Evolutionary conservation across 2,329 filamentous ascomycete genomes (phyloP), one percentile per base, ranked within the genome.

Genomic region (Cercospora sesami): DNA sequence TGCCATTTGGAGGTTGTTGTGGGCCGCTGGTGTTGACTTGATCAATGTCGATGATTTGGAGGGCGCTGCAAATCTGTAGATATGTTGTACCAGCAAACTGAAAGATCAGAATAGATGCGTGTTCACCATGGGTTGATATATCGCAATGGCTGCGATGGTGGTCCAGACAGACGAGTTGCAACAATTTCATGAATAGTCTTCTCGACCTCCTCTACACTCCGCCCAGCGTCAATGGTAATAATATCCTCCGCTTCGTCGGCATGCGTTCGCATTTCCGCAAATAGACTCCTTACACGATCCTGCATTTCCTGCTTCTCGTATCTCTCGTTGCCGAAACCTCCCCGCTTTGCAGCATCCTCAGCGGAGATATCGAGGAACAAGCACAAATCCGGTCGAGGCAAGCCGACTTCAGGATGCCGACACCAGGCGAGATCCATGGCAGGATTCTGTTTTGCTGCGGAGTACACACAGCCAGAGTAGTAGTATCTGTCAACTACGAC

Each of bases 401-500:
- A 85, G 0, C 94, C 94, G 14, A 92, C 86, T 75, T 98, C 95
- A 1, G 94, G 92, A 16, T 89, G 86, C 73, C 92, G 89, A 7
- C 93, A 93, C 94, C 95, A 99, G 0, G 86, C 80, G 0, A 97
- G 83, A 0, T 86, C 82, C 12, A 97, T 85, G 1, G 83, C 79
- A 0, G 89, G 87, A 73, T 92, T 92, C 55, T 87, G 84, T 78
- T 98, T 98, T 3, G 95, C 94, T 0, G 93, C 92, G 26, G 90
- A 93, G 82, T 98, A 99, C 60, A 97, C 93, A 66, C 94, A 91
- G 64, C 95, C 95, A 21, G 91, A 95, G 83, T 97, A 94, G 78
- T 96, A 96, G 82, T 98, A 99, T 59, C 95, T 89, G 80, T 99
- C 95, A 73, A 94, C 89, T 45, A 99, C 84, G 33, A 99, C 85